phyloP scores from a whole-genome alignment of 331 rosid species.

The Dryas integrifolia region DNA sequence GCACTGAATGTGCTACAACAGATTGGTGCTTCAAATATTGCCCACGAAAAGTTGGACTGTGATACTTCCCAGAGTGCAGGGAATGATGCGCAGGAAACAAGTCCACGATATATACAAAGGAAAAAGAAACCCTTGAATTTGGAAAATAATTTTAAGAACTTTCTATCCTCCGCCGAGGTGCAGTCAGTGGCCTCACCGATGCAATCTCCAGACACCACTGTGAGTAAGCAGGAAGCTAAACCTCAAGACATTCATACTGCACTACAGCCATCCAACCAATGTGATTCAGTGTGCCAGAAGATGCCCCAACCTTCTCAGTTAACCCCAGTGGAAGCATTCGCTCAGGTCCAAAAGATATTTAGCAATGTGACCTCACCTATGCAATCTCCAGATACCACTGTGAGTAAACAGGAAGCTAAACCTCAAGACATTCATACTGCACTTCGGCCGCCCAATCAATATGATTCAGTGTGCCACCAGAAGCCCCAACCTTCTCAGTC shows the following conservation, averaged over 20 bases:
- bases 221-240: slow-evolving; percentile 36
- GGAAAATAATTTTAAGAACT: slow-evolving; percentile 30
- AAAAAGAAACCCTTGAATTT: slow-evolving; percentile 18
- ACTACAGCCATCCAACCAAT: slow-evolving; percentile 11
- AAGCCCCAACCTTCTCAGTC: slow-evolving; percentile 23
- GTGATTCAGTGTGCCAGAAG: slow-evolving; percentile 17
- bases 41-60: slow-evolving; percentile 44
- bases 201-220: slow-evolving; percentile 33
- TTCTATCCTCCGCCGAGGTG: slow-evolving; percentile 14
- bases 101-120: slow-evolving; percentile 34
- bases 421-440: slow-evolving; percentile 12
- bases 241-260: slow-evolving; percentile 23
- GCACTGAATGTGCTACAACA: slow-evolving; percentile 68
- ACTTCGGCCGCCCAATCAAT: background rate
- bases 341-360: slow-evolving; percentile 21
- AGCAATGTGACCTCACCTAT: slow-evolving; percentile 8
- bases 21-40: slow-evolving; percentile 44
- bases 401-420: slow-evolving; percentile 10
- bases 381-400: background rate
- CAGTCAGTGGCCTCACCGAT: slow-evolving; percentile 33
- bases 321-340: slow-evolving; percentile 20
- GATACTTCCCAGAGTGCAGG: slow-evolving; percentile 36
- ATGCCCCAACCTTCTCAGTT: slow-evolving; percentile 24
- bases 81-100: slow-evolving; percentile 36
- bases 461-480: slow-evolving; percentile 4